phyloP scores from a whole-genome alignment of 1,284 basidiomycete genomes.

The Melampsora americana region DNA sequence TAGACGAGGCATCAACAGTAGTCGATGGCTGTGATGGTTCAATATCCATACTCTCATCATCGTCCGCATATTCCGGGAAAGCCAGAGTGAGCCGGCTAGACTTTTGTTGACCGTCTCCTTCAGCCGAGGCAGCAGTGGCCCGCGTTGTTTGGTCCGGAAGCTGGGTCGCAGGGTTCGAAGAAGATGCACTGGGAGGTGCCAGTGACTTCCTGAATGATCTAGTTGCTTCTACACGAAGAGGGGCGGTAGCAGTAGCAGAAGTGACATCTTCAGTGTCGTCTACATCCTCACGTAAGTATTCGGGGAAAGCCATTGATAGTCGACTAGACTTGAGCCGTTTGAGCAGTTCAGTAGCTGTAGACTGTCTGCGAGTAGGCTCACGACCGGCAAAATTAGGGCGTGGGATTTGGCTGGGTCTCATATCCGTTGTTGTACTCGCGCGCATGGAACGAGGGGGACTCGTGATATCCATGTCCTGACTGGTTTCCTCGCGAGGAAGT shows the following conservation, averaged over 20 bases:
- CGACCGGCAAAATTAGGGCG: not conserved
- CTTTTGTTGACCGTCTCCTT: conserved; percentile 7
- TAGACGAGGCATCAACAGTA: conserved; percentile 5
- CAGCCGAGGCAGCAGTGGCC: not conserved
- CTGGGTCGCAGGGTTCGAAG: not conserved
- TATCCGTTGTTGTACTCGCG: not conserved
- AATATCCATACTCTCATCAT: not conserved
- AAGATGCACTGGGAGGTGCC: not conserved
- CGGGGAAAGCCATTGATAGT: conserved; percentile 27
- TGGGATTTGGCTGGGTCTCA: not conserved
- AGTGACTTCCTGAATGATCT: not conserved
- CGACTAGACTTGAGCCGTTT: conserved; percentile 21
- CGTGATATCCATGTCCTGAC: conserved; percentile 25
- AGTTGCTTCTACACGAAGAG: not conserved
- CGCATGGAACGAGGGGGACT: conserved; percentile 3
- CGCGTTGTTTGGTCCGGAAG: not conserved
- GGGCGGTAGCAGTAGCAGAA: not conserved
- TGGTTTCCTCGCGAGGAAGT: conserved; percentile 5
- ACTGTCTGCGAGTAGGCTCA: conserved; percentile 21
- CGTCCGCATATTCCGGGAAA: conserved; percentile 20
- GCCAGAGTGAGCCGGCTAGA: conserved; percentile 21
- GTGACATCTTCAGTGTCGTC: conserved; percentile 33
- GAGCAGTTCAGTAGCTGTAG: not conserved
- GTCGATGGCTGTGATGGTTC: not conserved
- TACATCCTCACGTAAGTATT: conserved; percentile 14